Base-by-base conservation (phyloP, 2,329 filamentous ascomycete genomes). In the Hypoxylon sp. region DNA sequence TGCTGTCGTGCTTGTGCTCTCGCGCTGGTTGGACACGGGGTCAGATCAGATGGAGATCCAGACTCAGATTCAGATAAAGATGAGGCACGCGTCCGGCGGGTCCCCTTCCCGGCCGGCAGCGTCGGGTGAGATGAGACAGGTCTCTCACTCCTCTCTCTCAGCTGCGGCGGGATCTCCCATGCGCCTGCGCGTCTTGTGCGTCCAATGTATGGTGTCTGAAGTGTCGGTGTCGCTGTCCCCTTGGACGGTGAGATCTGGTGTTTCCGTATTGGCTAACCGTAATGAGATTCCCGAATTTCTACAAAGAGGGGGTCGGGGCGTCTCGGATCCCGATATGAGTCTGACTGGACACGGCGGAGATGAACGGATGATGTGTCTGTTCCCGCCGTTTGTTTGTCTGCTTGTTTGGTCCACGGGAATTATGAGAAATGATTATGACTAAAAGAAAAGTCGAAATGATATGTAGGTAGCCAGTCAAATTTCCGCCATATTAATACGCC, bases 111-210 rank as follows among this genome's bases (percentile, higher is more conserved):
- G 51, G 36, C 64, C 61, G 64, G 67, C 54, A 69, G 61, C 46
- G 38, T 69, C 61, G 62, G 62, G 62, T 68, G 55, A 68, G 65
- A 70, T 64, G 54, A 70, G 68, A 70, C 65, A 63, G 32, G 68
- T 70, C 52, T 67, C 50, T 60, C 42, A 42, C 26, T 30, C 44
- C 36, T 45, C 38, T 45, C 60, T 61, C 58, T 64, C 12, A 56
- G 56, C 44, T 48, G 51, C 36, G 51, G 50, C 32, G 52, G 56
- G 64, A 58, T 64, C 51, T 62, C 54, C 51, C 63, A 62, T 66
- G 52, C 62, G 57, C 36, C 40, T 51, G 22, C 51, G 50, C 54
- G 50, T 48, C 36, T 44, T 22, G 46, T 26, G 26, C 33, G 24
- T 36, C n/a, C 26, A n/a, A 38, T 38, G 33, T 16, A n/a, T 12